Conservation (phyloP, 495 filamentous ascomycete genomes). For the Neurospora sp. region DNA sequence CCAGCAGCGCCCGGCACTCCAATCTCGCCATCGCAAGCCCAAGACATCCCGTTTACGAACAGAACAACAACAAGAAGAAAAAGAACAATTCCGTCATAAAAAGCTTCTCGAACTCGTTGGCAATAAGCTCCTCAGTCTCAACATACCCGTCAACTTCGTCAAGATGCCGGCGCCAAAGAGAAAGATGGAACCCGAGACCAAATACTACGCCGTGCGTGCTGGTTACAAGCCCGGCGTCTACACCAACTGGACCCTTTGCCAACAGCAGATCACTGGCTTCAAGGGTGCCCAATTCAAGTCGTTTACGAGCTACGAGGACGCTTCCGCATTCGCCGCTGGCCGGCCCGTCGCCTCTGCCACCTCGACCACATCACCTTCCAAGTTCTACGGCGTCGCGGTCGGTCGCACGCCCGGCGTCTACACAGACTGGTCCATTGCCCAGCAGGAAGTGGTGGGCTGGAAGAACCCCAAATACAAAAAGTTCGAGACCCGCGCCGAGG, state of each 20-base stretch:
- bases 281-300: constrained; percentile 80
- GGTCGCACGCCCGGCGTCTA: constrained; percentile 83
- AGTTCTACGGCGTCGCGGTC: constrained; percentile 79
- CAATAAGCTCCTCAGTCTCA: neutral
- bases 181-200: constrained; percentile 20
- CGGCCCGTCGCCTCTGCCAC: constrained; percentile 29
- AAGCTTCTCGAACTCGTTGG: neutral
- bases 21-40: neutral
- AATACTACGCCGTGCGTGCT: constrained; percentile 79
- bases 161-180: neutral
- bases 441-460: constrained; percentile 67
- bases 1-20: neutral
- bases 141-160: neutral
- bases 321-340: constrained; percentile 65
- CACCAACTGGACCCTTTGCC: constrained; percentile 68
- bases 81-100: neutral
- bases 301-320: constrained; percentile 67
- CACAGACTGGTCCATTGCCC: constrained; percentile 70
- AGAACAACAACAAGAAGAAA: neutral
- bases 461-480: constrained; percentile 71
- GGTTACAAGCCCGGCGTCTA: constrained; percentile 83
- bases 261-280: constrained; percentile 75
- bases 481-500: constrained; percentile 69
- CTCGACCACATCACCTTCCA: constrained; percentile 25
- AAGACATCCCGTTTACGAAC: neutral